Evolutionary conservation across 1,139 yeast genomes (phyloP), one percentile per base, ranked within the genome.

Genomic region (Suhomyces bribrorum): DNA sequence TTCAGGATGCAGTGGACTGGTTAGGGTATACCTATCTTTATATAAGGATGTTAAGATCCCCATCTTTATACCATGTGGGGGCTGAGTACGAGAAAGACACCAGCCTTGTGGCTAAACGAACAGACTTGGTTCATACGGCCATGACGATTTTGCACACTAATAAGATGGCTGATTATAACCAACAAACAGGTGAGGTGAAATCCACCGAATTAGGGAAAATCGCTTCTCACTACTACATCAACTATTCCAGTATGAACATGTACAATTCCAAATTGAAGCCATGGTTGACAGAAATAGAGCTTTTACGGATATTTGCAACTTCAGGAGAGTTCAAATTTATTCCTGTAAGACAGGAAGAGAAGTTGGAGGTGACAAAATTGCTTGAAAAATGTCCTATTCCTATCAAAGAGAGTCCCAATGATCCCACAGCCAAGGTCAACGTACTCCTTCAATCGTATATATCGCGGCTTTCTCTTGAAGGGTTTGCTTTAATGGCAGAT

Each of bases 401-500:
- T 0, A 75, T 92, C 20, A 81, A 79, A 49, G 97, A 88, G 48
- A 64, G 73, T 5, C 68, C 83, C 0, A 80, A 75, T 32, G 94
- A 87, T 43, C 83, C 94, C 0, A 59, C 80, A 15, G 86, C 96
- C 0, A 94, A 94, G 56, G 78, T 87, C 23, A 88, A 84, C 49
- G 79, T 88, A 5, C 62, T 94, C 27, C 64, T 92, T 9, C 98
- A 94, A 56, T 79, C 96, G 0, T 89, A 86, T 53, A 84, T 94
- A 13, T 86, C 97, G 1, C 64, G 83, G 25, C 64, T 90, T 28
- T 66, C 72, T 8, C 66, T 94, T 12, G 95, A 86, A 2, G 98
- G 97, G 1, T 87, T 87, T 66, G 97, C 97, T 0, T 64, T 94
- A 43, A 80, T 85, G 73, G 82, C 97, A 0, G 99, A 94, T 64